These are phyloP conservation scores for Mycena filopes DNA, from an alignment of 768 basidiomycete species.

Conservation along the genomic window DNA sequence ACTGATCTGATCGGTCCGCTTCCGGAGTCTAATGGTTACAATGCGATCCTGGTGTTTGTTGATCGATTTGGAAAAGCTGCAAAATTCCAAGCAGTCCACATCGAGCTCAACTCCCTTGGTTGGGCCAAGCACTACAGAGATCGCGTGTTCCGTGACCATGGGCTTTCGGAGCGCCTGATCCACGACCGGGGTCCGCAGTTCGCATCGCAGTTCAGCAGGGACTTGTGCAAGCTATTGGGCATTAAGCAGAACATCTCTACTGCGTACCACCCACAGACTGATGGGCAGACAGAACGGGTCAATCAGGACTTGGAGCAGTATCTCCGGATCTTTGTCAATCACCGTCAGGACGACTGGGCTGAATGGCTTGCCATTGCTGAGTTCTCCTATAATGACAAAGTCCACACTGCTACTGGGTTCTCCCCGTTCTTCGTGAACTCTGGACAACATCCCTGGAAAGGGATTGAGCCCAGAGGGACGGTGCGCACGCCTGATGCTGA, in stretches of 20 bases:
- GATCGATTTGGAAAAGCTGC: constrained; percentile 30
- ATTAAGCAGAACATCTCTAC: constrained; percentile 10
- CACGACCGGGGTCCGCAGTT: constrained; percentile 26
- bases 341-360: constrained; percentile 45
- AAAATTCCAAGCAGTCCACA: constrained; percentile 9
- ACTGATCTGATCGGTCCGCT: constrained; percentile 28
- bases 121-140: constrained; percentile 8
- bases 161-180: constrained; percentile 19
- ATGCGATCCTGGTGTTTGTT: constrained; percentile 26
- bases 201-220: constrained; percentile 12
- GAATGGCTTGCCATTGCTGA: constrained; percentile 43
- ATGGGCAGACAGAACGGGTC: constrained; percentile 42
- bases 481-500: constrained; percentile 31
- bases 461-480: constrained; percentile 29
- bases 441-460: constrained; percentile 38
- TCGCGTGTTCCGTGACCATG: constrained; percentile 12
- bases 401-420: constrained; percentile 38
- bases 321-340: constrained; percentile 39
- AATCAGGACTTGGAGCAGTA: constrained; percentile 46
- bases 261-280: constrained; percentile 27
- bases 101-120: constrained; percentile 10
- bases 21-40: constrained; percentile 19
- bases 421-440: constrained; percentile 46
- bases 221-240: constrained; percentile 3
- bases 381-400: constrained; percentile 46